Base-by-base conservation (phyloP, 2,329 filamentous ascomycete genomes). In the Botrytis deweyae region DNA sequence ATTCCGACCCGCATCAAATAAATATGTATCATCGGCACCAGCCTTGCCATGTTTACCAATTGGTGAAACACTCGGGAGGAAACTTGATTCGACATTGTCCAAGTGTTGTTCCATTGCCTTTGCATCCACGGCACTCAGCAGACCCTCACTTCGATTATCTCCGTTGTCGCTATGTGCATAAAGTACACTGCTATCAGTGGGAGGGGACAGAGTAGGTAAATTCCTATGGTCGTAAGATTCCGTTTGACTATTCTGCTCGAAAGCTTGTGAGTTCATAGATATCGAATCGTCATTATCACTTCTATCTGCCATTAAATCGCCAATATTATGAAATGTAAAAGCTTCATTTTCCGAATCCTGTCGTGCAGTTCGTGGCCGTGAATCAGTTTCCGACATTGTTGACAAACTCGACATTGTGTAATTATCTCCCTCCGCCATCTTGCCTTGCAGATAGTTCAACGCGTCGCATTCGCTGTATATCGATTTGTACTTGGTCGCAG, bases 1-100 rank as follows among this genome's bases (percentile, higher is more conserved):
- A 14, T 73, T 58, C 67, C 73, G 74, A 49, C 74, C 74, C 61
- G 75, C 81, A 78, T 90, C 88, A 78, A 90, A 90, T 66, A 89
- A 81, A 78, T 85, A 91, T 38, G 88, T 89, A 80, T 90, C 89
- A 82, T 90, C 88, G 72, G 84, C 80, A 66, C 85, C 87, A 25
- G 78, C 77, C 72, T 80, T 77, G 81, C 69, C 85, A 83, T 44
- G 83, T 83, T 52, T 84, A 25, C 78, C 85, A 65, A 90, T 85
- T 20, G 89, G 89, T 12, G 89, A 91, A 9, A 88, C 80, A 9
- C 86, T 85, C 2, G 88, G 87, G 72, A 90, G 80, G 78, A 91
- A 91, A 82, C 89, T 91, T 49, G 89, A 91, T 79, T 92, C 90
- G 75, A 91, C 86, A 78, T 91, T 89, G 77, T 87, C 85, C 33